phyloP scores from a whole-genome alignment of 2,329 filamentous ascomycete genomes.

The Chalaropsis ovoidea region DNA sequence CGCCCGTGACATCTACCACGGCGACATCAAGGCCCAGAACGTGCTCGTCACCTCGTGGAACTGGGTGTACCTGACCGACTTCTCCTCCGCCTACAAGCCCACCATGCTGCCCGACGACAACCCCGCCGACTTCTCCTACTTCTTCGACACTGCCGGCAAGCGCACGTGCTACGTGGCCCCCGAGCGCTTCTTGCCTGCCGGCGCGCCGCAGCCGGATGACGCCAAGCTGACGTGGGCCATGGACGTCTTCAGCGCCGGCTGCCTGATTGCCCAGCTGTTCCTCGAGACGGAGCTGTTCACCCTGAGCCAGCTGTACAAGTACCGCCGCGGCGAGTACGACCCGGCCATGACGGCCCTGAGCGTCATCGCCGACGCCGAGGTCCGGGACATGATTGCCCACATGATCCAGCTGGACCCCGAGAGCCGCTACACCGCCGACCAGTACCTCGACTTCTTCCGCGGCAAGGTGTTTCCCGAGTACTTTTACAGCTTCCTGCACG shows the following conservation, averaged over 20 bases:
- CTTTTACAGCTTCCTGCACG: slow-evolving; percentile 94
- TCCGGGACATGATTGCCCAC: slow-evolving; percentile 80
- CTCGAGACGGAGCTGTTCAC: slow-evolving; percentile 94
- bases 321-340: slow-evolving; percentile 84
- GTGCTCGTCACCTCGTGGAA: slow-evolving; percentile 97
- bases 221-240: slow-evolving; percentile 75
- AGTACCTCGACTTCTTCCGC: slow-evolving; percentile 88
- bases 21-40: slow-evolving; percentile 98
- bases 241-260: slow-evolving; percentile 96
- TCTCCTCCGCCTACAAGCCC: slow-evolving; percentile 90
- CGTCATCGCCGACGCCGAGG: slow-evolving; percentile 77
- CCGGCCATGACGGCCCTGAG: slow-evolving; percentile 69
- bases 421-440: slow-evolving; percentile 82
- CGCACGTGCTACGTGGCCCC: slow-evolving; percentile 92
- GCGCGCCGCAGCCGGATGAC: slow-evolving; percentile 37
- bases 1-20: slow-evolving; percentile 78
- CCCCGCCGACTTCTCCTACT: slow-evolving; percentile 93
- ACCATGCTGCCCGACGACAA: slow-evolving; percentile 92
- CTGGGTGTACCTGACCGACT: slow-evolving; percentile 97
- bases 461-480: slow-evolving; percentile 89
- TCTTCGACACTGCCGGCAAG: slow-evolving; percentile 85
- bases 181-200: slow-evolving; percentile 72
- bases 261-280: slow-evolving; percentile 93
- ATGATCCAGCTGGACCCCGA: slow-evolving; percentile 96
- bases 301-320: slow-evolving; percentile 92